Base-by-base conservation (phyloP, 2,329 filamentous ascomycete genomes). In the Colletotrichum acutatum region DNA sequence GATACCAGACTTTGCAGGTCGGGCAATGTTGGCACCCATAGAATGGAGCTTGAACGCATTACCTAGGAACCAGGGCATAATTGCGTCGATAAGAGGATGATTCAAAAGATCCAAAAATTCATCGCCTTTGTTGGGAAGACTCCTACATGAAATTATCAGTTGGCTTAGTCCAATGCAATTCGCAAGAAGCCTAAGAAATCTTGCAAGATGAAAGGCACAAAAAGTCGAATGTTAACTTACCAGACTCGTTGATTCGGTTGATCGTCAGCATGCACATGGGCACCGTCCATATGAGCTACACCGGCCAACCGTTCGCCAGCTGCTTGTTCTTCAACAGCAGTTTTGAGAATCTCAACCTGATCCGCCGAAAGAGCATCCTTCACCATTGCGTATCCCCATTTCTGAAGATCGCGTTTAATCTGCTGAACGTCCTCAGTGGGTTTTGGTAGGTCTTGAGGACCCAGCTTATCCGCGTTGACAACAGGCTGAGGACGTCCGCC, bases 311-410 rank as follows among this genome's bases (percentile, higher is more conserved):
- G 30, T 26, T 67, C 65, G 19, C 37, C 65, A 3, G 65, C 65
- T 42, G 65, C 65, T 54, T 67, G 56, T 37, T 67, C 42, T 42
- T 67, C 64, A 2, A 59, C 37, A 4, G 65, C 65, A n/a, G 28
- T 28, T 56, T 11, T 67, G 7, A 67, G 26, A 14, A 67, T 26
- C n/a, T 53, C 53, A 0, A 67, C 65, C 11, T 67, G 32, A 2
- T 53, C 65, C 14, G 30, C 5, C 8, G 65, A 52, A 6, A 67
- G 65, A 26, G 65, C 65, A 57, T 67, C 61, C 19, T 34, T 30
- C 26, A 67, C 56, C 32, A 67, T 34, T 1, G 56, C 57, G 46
- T 61, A 67, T n/a, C 65, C 65, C 65, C 65, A 67, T 54, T 53
- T 67, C n/a, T 37, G n/a, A 1, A 67, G 56, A n/a, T 67, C 54